Evolutionary conservation across 1,284 basidiomycete species (phyloP).

Genomic region (Apiotrichum domesticum): DNA sequence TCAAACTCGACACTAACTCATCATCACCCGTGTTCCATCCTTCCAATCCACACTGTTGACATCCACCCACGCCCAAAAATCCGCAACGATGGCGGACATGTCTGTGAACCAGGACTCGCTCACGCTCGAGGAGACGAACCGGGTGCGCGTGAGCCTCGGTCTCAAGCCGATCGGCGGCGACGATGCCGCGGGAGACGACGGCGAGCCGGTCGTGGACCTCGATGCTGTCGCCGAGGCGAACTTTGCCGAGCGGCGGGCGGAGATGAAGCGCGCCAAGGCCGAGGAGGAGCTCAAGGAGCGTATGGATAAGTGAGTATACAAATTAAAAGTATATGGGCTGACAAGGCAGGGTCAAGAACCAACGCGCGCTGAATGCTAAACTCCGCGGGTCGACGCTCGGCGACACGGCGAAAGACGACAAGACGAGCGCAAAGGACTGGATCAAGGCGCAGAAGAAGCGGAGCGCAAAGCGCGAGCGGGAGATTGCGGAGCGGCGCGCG

Average conservation of each 20-base stretch:
- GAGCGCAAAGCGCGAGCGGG: slow-evolving; percentile 75
- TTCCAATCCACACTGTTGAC: background rate
- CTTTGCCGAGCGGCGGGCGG: slow-evolving; percentile 64
- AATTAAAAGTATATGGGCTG: background rate
- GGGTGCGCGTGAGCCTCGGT: slow-evolving; percentile 88
- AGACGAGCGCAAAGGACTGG: slow-evolving; percentile 66
- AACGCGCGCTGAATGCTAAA: slow-evolving; percentile 70
- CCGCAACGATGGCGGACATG: slow-evolving; percentile 46
- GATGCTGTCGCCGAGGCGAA: slow-evolving; percentile 67
- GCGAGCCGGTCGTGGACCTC: slow-evolving; percentile 51
- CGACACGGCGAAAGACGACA: slow-evolving; percentile 61
- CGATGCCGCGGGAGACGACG: slow-evolving; percentile 24
- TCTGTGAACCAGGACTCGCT: slow-evolving; percentile 48
- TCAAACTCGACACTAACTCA: background rate
- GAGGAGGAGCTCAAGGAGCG: slow-evolving; percentile 68
- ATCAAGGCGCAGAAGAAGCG: slow-evolving; percentile 80
- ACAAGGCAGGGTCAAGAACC: slow-evolving; percentile 13
- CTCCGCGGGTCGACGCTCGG: slow-evolving; percentile 86
- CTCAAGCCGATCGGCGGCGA: slow-evolving; percentile 86
- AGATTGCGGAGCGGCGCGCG: slow-evolving; percentile 64
- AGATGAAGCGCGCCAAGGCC: slow-evolving; percentile 65
- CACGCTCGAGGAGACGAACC: slow-evolving; percentile 97
- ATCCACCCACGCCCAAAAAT: background rate
- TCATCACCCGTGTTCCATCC: background rate
- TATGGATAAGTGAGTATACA: slow-evolving; percentile 76